phyloP scores from a whole-genome alignment of 1,284 basidiomycete genomes.

The Cystobasidium pallidum region DNA sequence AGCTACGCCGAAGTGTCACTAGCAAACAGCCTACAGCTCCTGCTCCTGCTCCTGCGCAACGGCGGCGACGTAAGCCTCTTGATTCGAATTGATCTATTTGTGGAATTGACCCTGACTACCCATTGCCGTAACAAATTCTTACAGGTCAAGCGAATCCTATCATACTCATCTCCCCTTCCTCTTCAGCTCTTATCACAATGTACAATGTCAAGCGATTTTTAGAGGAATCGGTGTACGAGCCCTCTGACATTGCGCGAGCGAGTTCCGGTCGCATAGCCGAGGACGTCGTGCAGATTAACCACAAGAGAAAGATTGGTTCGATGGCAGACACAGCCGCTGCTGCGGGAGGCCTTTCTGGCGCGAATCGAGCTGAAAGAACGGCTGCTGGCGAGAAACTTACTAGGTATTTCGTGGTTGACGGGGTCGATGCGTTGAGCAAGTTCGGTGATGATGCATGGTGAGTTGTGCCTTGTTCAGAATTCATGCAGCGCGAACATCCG shows the following conservation, averaged over 20 bases:
- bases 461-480: constrained; percentile 43
- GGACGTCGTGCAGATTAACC: constrained; percentile 44
- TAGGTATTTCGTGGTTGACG: constrained; percentile 78
- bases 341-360: constrained; percentile 33
- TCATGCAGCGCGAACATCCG: not conserved
- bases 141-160: constrained; percentile 67
- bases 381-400: constrained; percentile 60
- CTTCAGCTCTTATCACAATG: constrained; percentile 94
- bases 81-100: too few species aligned
- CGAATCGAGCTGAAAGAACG: constrained; percentile 33
- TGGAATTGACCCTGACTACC: too few species aligned
- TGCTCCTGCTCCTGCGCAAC: constrained; percentile 29
- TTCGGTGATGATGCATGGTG: constrained; percentile 87
- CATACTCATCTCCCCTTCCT: constrained; percentile 93
- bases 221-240: constrained; percentile 77
- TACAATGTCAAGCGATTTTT: constrained; percentile 93
- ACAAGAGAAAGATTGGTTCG: constrained; percentile 32
- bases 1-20: constrained; percentile 49
- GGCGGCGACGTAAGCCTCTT: constrained; percentile 47
- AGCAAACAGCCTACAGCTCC: constrained; percentile 6
- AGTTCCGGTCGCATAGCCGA: constrained; percentile 29
- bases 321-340: not conserved
- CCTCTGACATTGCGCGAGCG: constrained; percentile 28
- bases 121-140: not conserved
- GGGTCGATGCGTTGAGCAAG: constrained; percentile 85